Percentiles rank a stretch among this genome's conserved stretches.
Evolutionary conservation across 2,329 filamentous ascomycete genomes (phyloP).

Genomic region (Clonostachys rhizophaga): DNA sequence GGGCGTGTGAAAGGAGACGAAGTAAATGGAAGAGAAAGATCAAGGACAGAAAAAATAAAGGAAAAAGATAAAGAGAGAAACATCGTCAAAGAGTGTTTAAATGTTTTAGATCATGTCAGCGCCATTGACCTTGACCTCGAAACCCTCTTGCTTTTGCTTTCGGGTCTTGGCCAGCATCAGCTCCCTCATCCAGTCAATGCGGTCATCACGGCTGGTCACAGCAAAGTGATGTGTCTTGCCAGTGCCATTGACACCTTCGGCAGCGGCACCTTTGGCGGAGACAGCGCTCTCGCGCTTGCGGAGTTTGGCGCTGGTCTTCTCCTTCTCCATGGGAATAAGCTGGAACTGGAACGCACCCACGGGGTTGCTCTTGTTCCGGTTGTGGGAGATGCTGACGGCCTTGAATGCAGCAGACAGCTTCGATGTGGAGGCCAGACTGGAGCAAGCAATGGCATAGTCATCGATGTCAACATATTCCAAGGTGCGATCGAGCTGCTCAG

Average conservation of each 20-base stretch:
- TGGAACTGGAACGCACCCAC: slow-evolving; percentile 78
- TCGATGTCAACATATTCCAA: slow-evolving; percentile 83
- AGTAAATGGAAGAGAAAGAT: not conserved
- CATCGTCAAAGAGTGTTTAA: slow-evolving; percentile 3
- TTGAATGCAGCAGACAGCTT: slow-evolving; percentile 89
- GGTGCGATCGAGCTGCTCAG: slow-evolving; percentile 44
- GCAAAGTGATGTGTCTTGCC: slow-evolving; percentile 93
- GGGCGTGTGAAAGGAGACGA: not conserved
- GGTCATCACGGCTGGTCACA: slow-evolving; percentile 78
- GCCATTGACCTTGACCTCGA: slow-evolving; percentile 77
- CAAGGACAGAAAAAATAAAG: not conserved
- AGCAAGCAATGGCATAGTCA: slow-evolving; percentile 84
- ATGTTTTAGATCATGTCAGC: slow-evolving; percentile 55
- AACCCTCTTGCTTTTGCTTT: slow-evolving; percentile 79
- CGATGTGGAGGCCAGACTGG: slow-evolving; percentile 65
- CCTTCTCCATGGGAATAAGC: slow-evolving; percentile 66
- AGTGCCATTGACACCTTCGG: slow-evolving; percentile 51
- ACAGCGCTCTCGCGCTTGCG: slow-evolving; percentile 48
- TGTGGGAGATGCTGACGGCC: slow-evolving; percentile 61
- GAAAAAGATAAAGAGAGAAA: slow-evolving; percentile 11
- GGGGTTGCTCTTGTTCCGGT: slow-evolving; percentile 48
- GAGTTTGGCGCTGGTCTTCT: slow-evolving; percentile 38
- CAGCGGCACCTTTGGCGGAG: slow-evolving; percentile 14
- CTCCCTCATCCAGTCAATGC: slow-evolving; percentile 97
- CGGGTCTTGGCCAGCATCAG: slow-evolving; percentile 86